A percentile compares a stretch with the other conserved stretches of the same genome.
Evolutionary conservation across 2,329 filamentous ascomycete species (phyloP).

Genomic region (Alternaria arbusti): DNA sequence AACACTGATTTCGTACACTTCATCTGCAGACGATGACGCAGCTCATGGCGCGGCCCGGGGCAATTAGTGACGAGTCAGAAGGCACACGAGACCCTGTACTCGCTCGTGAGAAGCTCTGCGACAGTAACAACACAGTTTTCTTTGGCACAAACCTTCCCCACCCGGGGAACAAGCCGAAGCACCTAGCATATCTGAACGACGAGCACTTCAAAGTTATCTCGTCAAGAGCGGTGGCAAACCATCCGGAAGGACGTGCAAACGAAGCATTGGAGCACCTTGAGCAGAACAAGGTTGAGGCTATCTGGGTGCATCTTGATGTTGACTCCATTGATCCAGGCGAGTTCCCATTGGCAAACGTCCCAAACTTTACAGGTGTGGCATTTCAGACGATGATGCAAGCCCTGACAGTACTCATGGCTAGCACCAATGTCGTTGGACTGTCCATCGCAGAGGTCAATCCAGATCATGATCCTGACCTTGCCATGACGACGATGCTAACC

Average conservation of each 20-base stretch:
- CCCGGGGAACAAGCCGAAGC: slow-evolving; percentile 14
- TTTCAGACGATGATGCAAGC: slow-evolving; percentile 28
- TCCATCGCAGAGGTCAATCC: slow-evolving; percentile 27
- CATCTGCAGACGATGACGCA: slow-evolving; percentile 23
- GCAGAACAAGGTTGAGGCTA: slow-evolving; percentile 22
- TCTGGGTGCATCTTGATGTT: slow-evolving; percentile 34
- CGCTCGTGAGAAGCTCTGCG: background rate
- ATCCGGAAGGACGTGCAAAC: slow-evolving; percentile 12
- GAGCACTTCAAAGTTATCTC: slow-evolving; percentile 29
- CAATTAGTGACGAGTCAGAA: background rate
- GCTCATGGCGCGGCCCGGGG: slow-evolving; percentile 15
- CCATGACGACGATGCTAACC: slow-evolving; percentile 18
- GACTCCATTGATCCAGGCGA: slow-evolving; percentile 32
- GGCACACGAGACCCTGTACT: background rate
- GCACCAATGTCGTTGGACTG: slow-evolving; percentile 22
- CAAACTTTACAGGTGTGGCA: slow-evolving; percentile 29
- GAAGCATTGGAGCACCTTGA: slow-evolving; percentile 25
- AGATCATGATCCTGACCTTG: slow-evolving; percentile 24
- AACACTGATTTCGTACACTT: background rate
- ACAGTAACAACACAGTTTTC: slow-evolving; percentile 19
- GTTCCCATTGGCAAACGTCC: slow-evolving; percentile 34
- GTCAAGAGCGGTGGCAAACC: slow-evolving; percentile 16
- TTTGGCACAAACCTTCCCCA: slow-evolving; percentile 20
- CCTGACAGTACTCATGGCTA: slow-evolving; percentile 24
- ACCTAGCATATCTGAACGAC: slow-evolving; percentile 32